Conservation (phyloP, 208 protist genomes). For the Leishmania tarentolae region DNA sequence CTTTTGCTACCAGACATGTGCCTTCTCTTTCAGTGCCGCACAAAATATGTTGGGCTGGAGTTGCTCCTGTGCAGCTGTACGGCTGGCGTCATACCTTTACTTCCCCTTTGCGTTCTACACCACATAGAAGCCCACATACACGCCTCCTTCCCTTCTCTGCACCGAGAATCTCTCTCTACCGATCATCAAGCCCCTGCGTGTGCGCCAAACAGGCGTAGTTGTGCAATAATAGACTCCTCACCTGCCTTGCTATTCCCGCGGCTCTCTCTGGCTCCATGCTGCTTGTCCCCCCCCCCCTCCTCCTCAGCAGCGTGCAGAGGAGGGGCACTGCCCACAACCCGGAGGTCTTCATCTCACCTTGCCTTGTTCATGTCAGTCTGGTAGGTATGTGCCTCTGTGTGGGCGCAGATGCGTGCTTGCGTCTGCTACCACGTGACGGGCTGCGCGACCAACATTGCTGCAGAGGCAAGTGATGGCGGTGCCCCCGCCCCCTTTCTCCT, state of each 20-base stretch:
- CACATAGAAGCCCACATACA: neutral
- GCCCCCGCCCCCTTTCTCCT: neutral
- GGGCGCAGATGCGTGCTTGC: neutral
- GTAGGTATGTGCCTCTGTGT: neutral
- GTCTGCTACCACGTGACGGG: neutral
- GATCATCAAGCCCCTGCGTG: neutral
- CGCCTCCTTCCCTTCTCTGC: neutral
- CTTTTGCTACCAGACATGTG: neutral
- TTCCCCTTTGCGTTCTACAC: neutral
- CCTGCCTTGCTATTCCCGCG: neutral
- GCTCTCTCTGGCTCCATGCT: neutral
- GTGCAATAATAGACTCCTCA: neutral
- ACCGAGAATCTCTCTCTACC: neutral
- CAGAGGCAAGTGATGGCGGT: neutral
- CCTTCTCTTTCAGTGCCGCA: neutral
- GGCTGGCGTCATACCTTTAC: neutral
- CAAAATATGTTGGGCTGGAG: neutral
- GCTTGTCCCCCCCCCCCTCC: too few relatives aligned
- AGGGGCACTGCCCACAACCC: neutral
- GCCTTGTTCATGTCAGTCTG: neutral
- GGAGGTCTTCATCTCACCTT: neutral
- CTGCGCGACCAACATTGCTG: neutral
- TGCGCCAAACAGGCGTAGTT: neutral
- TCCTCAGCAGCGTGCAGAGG: neutral
- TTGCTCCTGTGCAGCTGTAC: neutral